These are phyloP conservation scores for Kuraishia borneana DNA, from an alignment of 805 yeast genomes.

Conservation along the genomic window DNA sequence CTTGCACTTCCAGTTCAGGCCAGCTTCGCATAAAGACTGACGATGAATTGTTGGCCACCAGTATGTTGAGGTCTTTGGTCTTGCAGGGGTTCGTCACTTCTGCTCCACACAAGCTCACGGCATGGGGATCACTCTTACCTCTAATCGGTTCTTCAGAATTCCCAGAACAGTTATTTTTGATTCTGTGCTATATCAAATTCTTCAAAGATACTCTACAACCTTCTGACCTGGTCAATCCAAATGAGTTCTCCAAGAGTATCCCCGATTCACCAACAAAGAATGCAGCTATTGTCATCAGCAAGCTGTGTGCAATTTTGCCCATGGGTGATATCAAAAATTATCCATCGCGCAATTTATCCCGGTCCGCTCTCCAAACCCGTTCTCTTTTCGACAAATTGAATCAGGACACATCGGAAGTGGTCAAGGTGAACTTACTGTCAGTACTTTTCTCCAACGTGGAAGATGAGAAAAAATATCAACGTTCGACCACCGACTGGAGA, in stretches of 20 bases:
- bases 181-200: constrained; percentile 31
- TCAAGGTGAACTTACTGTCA: constrained; percentile 40
- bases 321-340: constrained; percentile 34
- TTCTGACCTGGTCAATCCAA: constrained; percentile 25
- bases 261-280: constrained; percentile 21
- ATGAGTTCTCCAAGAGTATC: constrained; percentile 14
- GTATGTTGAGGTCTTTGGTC: constrained; percentile 40
- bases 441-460: constrained; percentile 40
- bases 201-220: constrained; percentile 25
- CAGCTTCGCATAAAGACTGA: constrained; percentile 23
- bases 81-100: constrained; percentile 36
- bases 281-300: constrained; percentile 30
- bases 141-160: constrained; percentile 18
- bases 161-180: constrained; percentile 30
- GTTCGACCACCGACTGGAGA: constrained; percentile 45
- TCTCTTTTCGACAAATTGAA: constrained; percentile 48
- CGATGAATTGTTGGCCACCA: constrained; percentile 47
- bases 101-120: constrained; percentile 28
- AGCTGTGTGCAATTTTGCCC: constrained; percentile 35
- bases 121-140: constrained; percentile 40
- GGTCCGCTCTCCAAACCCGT: constrained; percentile 53
- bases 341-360: constrained; percentile 63
- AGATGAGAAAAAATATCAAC: constrained; percentile 34
- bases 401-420: constrained; percentile 37
- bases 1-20: constrained; percentile 9